phyloP scores from a whole-genome alignment of 1,284 basidiomycete species.

The Rugosomyces carneus region DNA sequence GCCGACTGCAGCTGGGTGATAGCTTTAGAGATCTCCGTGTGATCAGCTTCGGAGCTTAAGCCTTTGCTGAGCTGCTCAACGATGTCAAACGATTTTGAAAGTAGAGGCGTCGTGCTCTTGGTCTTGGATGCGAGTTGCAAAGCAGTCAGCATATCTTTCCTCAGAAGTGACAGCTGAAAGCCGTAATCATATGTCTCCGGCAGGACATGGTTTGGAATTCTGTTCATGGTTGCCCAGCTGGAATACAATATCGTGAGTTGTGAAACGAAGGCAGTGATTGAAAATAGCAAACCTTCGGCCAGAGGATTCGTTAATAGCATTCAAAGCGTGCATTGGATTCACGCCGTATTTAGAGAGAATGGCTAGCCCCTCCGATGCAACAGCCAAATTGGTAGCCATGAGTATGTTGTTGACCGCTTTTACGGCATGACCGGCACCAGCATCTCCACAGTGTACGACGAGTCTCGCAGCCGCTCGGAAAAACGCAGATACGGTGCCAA shows the following conservation, averaged over 20 bases:
- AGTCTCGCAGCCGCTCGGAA: background rate
- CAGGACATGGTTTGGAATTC: slow-evolving; percentile 7
- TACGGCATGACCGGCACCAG: slow-evolving; percentile 11
- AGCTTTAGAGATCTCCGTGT: slow-evolving; percentile 4
- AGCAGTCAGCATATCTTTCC: slow-evolving; percentile 12
- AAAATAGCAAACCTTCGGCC: slow-evolving; percentile 8
- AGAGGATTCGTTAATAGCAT: slow-evolving; percentile 10
- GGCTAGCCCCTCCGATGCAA: slow-evolving; percentile 9
- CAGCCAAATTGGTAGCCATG: slow-evolving; percentile 8
- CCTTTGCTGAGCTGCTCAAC: slow-evolving; percentile 3
- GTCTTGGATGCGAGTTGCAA: slow-evolving; percentile 8
- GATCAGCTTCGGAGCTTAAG: background rate
- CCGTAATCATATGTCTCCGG: slow-evolving; percentile 11
- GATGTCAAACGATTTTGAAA: slow-evolving; percentile 9
- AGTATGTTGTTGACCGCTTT: slow-evolving; percentile 13
- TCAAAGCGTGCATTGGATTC: slow-evolving; percentile 1
- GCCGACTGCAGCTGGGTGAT: slow-evolving; percentile 5
- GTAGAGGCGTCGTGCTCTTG: slow-evolving; percentile 7
- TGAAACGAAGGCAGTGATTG: background rate
- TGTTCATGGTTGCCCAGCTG: slow-evolving; percentile 9
- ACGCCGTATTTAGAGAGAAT: slow-evolving; percentile 11
- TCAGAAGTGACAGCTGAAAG: slow-evolving; percentile 10
- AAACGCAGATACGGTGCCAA: background rate
- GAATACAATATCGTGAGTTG: background rate
- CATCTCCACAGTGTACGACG: slow-evolving; percentile 8